Evolutionary conservation across 768 basidiomycete genomes (phyloP).

Genomic region (Leccinum fibrillosum): DNA sequence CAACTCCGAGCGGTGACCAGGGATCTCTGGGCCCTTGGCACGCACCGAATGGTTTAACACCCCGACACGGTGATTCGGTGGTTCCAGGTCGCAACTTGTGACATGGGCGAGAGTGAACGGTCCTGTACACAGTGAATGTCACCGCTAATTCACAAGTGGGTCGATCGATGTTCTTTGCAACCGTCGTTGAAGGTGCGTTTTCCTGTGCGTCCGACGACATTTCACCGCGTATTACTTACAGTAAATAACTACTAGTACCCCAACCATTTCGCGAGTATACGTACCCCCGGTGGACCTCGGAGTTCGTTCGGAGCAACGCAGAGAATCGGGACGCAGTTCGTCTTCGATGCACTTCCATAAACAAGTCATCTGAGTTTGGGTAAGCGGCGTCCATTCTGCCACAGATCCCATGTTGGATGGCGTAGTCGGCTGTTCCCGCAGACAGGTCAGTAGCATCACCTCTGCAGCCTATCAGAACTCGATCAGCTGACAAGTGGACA

Average conservation of each 20-base stretch:
- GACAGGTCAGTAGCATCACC: constrained; percentile 48
- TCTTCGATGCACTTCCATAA: constrained; percentile 41
- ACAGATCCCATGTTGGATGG: constrained; percentile 1
- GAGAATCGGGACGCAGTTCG: constrained; percentile 62
- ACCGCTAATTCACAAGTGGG: constrained; percentile 34
- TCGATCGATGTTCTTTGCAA: constrained; percentile 36
- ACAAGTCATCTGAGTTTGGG: constrained; percentile 20
- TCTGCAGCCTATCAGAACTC: constrained; percentile 14
- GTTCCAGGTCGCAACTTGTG: constrained; percentile 23
- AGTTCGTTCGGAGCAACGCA: constrained; percentile 35
- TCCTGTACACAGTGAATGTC: constrained; percentile 32
- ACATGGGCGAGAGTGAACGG: constrained; percentile 15
- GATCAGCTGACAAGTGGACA: constrained; percentile 24
- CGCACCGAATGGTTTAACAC: constrained; percentile 53
- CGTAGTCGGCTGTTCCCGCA: constrained; percentile 1
- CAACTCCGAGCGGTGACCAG: constrained; percentile 28
- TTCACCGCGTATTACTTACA: not conserved
- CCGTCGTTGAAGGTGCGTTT: constrained; percentile 34
- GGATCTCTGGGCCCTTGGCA: constrained; percentile 53
- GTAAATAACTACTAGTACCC: constrained; percentile 31
- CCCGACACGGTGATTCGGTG: constrained; percentile 44
- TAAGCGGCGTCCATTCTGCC: constrained; percentile 8
- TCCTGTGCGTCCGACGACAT: not conserved
- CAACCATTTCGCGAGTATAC: constrained; percentile 52
- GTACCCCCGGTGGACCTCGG: constrained; percentile 1